phyloP scores from a whole-genome alignment of 2,329 filamentous ascomycete genomes.

The Aspergillus pseudonomiae region DNA sequence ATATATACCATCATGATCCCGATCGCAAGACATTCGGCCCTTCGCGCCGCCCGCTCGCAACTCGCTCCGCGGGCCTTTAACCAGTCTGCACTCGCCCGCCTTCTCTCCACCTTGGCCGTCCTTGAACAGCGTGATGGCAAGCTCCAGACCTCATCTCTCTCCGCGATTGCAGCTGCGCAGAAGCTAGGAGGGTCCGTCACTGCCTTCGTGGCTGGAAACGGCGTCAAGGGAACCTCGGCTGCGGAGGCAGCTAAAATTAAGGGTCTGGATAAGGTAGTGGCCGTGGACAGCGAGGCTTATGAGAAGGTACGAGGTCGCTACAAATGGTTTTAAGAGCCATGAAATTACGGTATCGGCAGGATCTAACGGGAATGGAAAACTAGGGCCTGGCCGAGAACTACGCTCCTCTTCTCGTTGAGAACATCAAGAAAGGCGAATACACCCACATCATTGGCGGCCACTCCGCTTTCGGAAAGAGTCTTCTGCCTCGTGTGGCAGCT shows the following conservation, averaged over 20 bases:
- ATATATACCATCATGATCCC: slow-evolving; percentile 33
- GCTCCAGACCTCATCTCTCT: slow-evolving; percentile 79
- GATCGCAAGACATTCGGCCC: slow-evolving; percentile 42
- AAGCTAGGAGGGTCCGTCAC: slow-evolving; percentile 85
- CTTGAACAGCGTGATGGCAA: slow-evolving; percentile 92
- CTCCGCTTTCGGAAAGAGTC: slow-evolving; percentile 94
- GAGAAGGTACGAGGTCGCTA: slow-evolving; percentile 68
- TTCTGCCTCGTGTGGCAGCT: slow-evolving; percentile 88
- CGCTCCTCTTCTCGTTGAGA: slow-evolving; percentile 89
- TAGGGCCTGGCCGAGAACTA: slow-evolving; percentile 91
- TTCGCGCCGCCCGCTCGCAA: slow-evolving; percentile 50
- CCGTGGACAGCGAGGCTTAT: slow-evolving; percentile 85
- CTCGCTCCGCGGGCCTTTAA: slow-evolving; percentile 45
- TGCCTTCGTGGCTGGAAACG: slow-evolving; percentile 82
- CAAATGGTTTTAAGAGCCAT: not conserved
- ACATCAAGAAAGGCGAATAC: slow-evolving; percentile 93
- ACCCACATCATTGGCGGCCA: slow-evolving; percentile 90
- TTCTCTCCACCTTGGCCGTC: slow-evolving; percentile 86
- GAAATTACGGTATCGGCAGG: too few species aligned
- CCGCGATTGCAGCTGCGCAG: slow-evolving; percentile 81
- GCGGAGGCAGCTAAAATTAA: slow-evolving; percentile 85
- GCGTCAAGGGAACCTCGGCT: slow-evolving; percentile 70
- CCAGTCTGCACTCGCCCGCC: slow-evolving; percentile 63
- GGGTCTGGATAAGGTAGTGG: slow-evolving; percentile 88
- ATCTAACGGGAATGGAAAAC: not conserved